Percentiles rank a stretch among this genome's conserved stretches.
phyloP scores from a whole-genome alignment of 2,329 filamentous ascomycete genomes.

The Fusarium virguliforme region DNA sequence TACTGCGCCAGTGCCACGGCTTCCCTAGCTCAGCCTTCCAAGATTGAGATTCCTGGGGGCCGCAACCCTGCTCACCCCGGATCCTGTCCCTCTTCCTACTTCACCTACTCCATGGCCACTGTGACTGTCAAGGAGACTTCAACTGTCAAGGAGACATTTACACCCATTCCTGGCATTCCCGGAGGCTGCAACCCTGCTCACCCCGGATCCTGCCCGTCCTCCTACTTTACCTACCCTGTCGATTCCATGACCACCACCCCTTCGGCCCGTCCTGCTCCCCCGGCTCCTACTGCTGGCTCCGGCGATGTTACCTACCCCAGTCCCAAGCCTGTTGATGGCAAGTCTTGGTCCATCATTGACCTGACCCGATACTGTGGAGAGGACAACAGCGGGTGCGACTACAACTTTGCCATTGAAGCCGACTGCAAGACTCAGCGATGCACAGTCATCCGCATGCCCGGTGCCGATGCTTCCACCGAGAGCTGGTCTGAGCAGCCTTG shows the following conservation, averaged over 20 bases:
- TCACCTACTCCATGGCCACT: conserved; percentile 12
- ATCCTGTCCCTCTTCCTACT: conserved; percentile 24
- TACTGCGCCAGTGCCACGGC: conserved; percentile 30
- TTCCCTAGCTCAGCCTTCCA: conserved; percentile 19
- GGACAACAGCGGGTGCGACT: conserved; percentile 38
- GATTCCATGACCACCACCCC: neutral
- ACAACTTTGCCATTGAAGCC: conserved; percentile 38
- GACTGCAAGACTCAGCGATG: conserved; percentile 39
- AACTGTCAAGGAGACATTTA: conserved; percentile 14
- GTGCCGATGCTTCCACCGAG: conserved; percentile 32
- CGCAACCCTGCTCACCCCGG: conserved; percentile 32
- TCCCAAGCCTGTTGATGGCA: conserved; percentile 26
- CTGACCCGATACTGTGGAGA: conserved; percentile 39
- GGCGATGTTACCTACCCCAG: conserved; percentile 18
- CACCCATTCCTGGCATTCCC: conserved; percentile 25
- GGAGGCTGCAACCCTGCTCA: conserved; percentile 36
- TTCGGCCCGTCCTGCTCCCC: neutral
- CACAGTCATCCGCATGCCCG: conserved; percentile 37
- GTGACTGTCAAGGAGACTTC: neutral
- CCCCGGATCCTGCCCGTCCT: conserved; percentile 33
- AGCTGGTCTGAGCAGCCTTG: conserved; percentile 41
- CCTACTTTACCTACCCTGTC: conserved; percentile 23
- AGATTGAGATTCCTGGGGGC: conserved; percentile 22
- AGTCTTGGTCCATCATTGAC: conserved; percentile 33
- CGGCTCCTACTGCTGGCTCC: neutral